These are phyloP conservation scores for Saxophila tyrrhenica DNA, from an alignment of 495 filamentous ascomycete species.

Conservation along the genomic window DNA sequence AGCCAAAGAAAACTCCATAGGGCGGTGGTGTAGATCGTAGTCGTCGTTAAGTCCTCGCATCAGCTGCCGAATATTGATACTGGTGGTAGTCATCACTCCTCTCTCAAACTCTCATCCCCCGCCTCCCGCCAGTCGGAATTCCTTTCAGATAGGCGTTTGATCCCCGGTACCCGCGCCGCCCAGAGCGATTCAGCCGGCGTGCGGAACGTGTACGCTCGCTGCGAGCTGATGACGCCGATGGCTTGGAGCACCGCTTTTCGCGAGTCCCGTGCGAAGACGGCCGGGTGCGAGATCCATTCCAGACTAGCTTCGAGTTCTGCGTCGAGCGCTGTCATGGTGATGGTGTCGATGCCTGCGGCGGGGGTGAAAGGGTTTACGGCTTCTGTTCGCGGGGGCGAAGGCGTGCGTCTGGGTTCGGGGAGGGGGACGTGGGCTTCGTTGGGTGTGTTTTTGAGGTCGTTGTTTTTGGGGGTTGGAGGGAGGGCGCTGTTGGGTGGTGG, in stretches of 20 bases:
- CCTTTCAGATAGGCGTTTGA: constrained; percentile 64
- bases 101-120: constrained; percentile 68
- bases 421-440: constrained; percentile 19
- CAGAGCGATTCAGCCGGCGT: constrained; percentile 75
- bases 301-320: constrained; percentile 81
- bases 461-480: constrained; percentile 14
- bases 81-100: no score
- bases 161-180: constrained; percentile 66
- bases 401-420: constrained; percentile 25
- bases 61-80: no score
- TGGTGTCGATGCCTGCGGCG: constrained; percentile 59
- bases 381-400: constrained; percentile 35
- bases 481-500: constrained; percentile 33
- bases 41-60: not conserved
- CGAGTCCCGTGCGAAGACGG: constrained; percentile 88
- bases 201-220: constrained; percentile 88
- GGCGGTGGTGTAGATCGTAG: not conserved
- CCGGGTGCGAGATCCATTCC: constrained; percentile 98
- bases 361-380: constrained; percentile 46
- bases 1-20: not conserved
- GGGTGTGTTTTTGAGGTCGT: constrained; percentile 2
- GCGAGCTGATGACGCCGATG: constrained; percentile 90
- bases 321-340: constrained; percentile 77
- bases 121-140: constrained; percentile 81
- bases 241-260: constrained; percentile 92